Percentiles rank a stretch among this genome's conserved stretches.
Evolutionary conservation across 2,329 filamentous ascomycete genomes (phyloP).

Genomic region (Trichocomaceae sp.): DNA sequence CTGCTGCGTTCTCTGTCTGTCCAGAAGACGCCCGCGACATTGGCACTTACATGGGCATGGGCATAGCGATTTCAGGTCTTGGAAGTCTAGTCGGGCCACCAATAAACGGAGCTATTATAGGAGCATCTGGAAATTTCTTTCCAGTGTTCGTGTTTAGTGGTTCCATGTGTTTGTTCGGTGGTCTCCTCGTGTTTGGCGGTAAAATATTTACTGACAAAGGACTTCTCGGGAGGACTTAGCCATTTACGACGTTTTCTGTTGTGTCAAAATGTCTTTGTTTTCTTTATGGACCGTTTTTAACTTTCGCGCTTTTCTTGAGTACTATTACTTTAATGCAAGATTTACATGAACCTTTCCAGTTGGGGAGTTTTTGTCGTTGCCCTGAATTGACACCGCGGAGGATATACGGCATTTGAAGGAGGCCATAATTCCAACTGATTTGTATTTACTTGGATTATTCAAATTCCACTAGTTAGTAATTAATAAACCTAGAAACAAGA

Average conservation of each 20-base stretch:
- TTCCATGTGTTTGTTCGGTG: conserved; percentile 5
- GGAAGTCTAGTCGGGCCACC: conserved; percentile 45
- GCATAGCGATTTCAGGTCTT: conserved; percentile 32
- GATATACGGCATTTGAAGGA: too few species aligned
- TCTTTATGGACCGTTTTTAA: neutral
- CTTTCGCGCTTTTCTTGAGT: neutral
- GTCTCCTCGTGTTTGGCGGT: conserved; percentile 24
- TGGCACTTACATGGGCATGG: conserved; percentile 19
- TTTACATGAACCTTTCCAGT: too few species aligned
- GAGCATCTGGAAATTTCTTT: conserved; percentile 34
- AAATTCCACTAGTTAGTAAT: too few species aligned
- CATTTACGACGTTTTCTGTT: neutral
- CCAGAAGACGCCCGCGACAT: conserved; percentile 14
- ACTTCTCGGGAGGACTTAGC: conserved; percentile 26
- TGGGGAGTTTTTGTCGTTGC: too few species aligned
- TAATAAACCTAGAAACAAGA: too few species aligned
- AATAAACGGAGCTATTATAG: conserved; percentile 41
- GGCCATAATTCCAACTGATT: too few species aligned
- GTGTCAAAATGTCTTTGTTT: neutral
- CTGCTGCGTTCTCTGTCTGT: conserved; percentile 14
- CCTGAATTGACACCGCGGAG: too few species aligned
- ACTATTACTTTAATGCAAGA: too few species aligned
- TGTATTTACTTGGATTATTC: too few species aligned
- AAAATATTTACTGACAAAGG: conserved; percentile 35
- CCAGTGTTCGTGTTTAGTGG: conserved; percentile 35